phyloP scores from a whole-genome alignment of 768 basidiomycete genomes.

The Cystofilobasidium ferigula region DNA sequence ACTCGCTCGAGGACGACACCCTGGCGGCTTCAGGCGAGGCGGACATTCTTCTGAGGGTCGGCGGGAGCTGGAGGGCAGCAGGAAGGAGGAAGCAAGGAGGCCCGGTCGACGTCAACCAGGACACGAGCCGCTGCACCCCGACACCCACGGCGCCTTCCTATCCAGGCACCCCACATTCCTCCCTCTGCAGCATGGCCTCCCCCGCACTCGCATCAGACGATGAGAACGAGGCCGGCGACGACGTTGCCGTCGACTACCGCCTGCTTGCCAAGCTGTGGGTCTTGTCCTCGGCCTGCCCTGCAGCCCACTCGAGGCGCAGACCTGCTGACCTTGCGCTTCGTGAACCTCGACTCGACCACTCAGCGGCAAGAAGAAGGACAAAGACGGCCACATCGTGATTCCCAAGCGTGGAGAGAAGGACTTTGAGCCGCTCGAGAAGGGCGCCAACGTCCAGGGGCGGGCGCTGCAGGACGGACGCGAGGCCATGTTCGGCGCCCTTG shows the following conservation, averaged over 20 bases:
- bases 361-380: slow-evolving; percentile 21
- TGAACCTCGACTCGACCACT: too few species aligned
- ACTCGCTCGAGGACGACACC: not conserved
- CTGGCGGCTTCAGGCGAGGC: too few species aligned
- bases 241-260: slow-evolving; percentile 23
- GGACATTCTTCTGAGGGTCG: too few species aligned
- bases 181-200: not conserved
- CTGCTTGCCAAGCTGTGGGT: slow-evolving; percentile 10
- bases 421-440: slow-evolving; percentile 64
- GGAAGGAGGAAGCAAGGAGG: too few species aligned
- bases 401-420: slow-evolving; percentile 97
- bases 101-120: too few species aligned
- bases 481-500: slow-evolving; percentile 78
- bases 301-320: not conserved
- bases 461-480: slow-evolving; percentile 64
- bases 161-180: not conserved
- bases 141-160: not conserved
- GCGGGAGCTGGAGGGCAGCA: too few species aligned
- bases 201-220: slow-evolving; percentile 3
- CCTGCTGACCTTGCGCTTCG: not conserved
- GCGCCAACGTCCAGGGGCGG: slow-evolving; percentile 52
- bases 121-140: not conserved
- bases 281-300: not conserved
- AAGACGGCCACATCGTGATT: slow-evolving; percentile 45
- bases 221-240: slow-evolving; percentile 22